Evolutionary conservation across 2,329 filamentous ascomycete genomes (phyloP).

Genomic region (Talaromyces piceae): DNA sequence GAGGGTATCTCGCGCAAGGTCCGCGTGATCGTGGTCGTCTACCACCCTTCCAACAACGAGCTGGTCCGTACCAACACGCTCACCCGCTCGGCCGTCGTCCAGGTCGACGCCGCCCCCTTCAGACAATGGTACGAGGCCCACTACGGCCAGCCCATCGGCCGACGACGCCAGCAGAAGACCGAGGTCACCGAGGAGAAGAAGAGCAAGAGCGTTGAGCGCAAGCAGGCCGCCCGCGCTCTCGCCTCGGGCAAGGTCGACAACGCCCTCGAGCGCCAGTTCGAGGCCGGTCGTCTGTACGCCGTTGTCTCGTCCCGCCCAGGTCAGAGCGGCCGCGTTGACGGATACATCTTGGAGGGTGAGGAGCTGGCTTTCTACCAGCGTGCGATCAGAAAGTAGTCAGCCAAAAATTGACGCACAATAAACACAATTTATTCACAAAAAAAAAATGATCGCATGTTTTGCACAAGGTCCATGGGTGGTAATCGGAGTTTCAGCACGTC

Average conservation of each 20-base stretch:
- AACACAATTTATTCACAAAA: slow-evolving; percentile 2
- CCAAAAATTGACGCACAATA: slow-evolving; percentile 11
- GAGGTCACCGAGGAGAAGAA: slow-evolving; percentile 65
- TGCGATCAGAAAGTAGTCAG: slow-evolving; percentile 91
- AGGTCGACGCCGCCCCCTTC: slow-evolving; percentile 98
- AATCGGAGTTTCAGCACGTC: slow-evolving; percentile 13
- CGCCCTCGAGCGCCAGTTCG: slow-evolving; percentile 96
- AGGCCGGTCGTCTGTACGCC: slow-evolving; percentile 95
- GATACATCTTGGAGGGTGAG: slow-evolving; percentile 98
- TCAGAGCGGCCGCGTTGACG: slow-evolving; percentile 93
- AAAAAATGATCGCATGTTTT: slow-evolving; percentile 7
- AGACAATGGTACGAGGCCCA: slow-evolving; percentile 99
- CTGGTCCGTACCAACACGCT: slow-evolving; percentile 99
- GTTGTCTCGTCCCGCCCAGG: slow-evolving; percentile 88
- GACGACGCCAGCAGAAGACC: slow-evolving; percentile 79
- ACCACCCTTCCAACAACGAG: slow-evolving; percentile 99
- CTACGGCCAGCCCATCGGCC: slow-evolving; percentile 87
- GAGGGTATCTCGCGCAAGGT: slow-evolving; percentile 98
- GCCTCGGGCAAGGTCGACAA: slow-evolving; percentile 84
- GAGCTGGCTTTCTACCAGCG: slow-evolving; percentile 99
- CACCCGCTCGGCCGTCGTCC: slow-evolving; percentile 97
- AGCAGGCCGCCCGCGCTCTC: slow-evolving; percentile 83
- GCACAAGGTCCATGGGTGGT: slow-evolving; percentile 11
- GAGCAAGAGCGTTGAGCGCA: slow-evolving; percentile 91
- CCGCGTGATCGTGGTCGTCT: slow-evolving; percentile 96